A percentile compares a stretch with the other conserved stretches of the same genome.
Evolutionary conservation across 768 basidiomycete genomes (phyloP).

Genomic region (Podaxis sp.): DNA sequence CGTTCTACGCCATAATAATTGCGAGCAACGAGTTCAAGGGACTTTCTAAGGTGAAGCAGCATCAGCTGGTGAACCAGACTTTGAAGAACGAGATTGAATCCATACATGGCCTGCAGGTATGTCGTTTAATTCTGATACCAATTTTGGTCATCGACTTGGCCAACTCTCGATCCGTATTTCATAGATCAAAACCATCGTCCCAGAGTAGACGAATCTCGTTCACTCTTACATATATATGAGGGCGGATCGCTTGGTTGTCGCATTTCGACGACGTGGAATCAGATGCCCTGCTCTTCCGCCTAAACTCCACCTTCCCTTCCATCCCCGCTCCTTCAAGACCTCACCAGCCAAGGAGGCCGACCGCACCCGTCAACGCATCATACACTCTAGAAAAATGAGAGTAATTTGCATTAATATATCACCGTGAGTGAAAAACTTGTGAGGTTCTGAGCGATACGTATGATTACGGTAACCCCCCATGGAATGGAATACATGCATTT

Average conservation of each 20-base stretch:
- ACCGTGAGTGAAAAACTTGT: no score
- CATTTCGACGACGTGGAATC: background rate
- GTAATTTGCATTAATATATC: no score
- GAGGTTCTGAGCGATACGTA: no score
- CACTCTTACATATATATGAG: background rate
- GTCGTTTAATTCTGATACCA: slow-evolving; percentile 22
- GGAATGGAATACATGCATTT: no score
- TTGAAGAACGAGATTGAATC: slow-evolving; percentile 87
- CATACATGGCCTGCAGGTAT: slow-evolving; percentile 93
- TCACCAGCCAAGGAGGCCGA: background rate
- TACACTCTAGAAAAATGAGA: no score
- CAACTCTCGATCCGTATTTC: background rate
- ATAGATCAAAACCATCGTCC: slow-evolving; percentile 29
- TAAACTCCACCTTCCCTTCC: background rate
- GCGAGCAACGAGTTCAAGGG: slow-evolving; percentile 85
- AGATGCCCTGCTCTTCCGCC: background rate
- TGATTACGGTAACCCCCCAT: no score
- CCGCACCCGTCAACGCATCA: no score
- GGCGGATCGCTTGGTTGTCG: background rate
- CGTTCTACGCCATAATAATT: slow-evolving; percentile 92
- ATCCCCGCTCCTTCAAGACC: background rate
- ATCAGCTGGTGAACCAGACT: slow-evolving; percentile 81
- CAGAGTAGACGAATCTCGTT: background rate
- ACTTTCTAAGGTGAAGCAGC: slow-evolving; percentile 87
- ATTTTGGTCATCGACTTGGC: background rate